These are phyloP conservation scores for Neurospora terricola DNA, from an alignment of 495 filamentous ascomycete genomes.

Conservation along the genomic window DNA sequence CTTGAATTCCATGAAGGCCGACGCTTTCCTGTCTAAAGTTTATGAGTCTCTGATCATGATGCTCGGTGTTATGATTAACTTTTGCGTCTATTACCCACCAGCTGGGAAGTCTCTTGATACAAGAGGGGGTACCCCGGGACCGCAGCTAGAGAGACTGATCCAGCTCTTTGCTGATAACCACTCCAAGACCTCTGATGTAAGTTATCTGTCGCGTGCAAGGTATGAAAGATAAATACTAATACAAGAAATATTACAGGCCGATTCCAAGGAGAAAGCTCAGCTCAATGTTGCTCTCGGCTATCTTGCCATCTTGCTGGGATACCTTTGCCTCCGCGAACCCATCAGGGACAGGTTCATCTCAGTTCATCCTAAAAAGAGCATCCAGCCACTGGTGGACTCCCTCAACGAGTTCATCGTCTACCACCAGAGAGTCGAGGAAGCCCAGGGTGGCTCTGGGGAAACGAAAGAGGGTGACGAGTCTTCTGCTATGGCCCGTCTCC, in stretches of 20 bases:
- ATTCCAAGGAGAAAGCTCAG: conserved; percentile 73
- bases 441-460: conserved; percentile 35
- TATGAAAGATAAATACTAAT: conserved; percentile 31
- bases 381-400: conserved; percentile 59
- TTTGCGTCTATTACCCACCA: conserved; percentile 62
- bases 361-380: conserved; percentile 46
- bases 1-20: conserved; percentile 29
- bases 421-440: conserved; percentile 63
- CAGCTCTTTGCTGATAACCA: conserved; percentile 43
- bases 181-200: conserved; percentile 38
- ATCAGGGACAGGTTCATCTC: conserved; percentile 40
- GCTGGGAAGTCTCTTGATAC: conserved; percentile 33
- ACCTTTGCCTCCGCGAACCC: conserved; percentile 54
- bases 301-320: conserved; percentile 73
- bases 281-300: conserved; percentile 88
- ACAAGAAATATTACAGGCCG: conserved; percentile 45
- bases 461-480: conserved; percentile 26
- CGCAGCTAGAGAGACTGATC: conserved; percentile 37
- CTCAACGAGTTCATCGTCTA: conserved; percentile 77
- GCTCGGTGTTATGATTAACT: conserved; percentile 79
- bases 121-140: conserved; percentile 10
- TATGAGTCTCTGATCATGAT: conserved; percentile 69
- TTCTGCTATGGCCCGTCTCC: conserved; percentile 50
- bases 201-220: conserved; percentile 20
- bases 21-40: conserved; percentile 26